Conservation (phyloP, 805 yeast species). For the Candida sakaeoensis region DNA sequence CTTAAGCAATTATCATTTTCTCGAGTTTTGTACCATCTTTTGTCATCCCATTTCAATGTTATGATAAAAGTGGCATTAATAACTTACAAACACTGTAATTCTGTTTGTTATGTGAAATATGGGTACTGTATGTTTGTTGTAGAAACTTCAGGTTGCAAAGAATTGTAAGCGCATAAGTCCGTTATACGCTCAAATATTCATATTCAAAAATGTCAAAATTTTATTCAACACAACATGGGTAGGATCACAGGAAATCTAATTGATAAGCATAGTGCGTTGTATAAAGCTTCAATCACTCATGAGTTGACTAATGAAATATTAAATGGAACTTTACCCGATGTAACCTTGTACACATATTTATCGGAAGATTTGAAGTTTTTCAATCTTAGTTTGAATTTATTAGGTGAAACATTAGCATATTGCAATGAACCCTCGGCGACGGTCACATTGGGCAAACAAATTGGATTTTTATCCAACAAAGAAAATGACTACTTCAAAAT, state of each 20-base stretch:
- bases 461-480: constrained; percentile 46
- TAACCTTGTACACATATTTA: constrained; percentile 41
- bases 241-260: constrained; percentile 13
- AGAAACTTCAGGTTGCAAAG: not conserved
- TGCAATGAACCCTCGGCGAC: constrained; percentile 39
- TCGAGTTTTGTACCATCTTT: too few species aligned
- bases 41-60: too few species aligned
- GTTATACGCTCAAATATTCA: not conserved
- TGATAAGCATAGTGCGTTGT: constrained; percentile 13
- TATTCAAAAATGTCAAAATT: not conserved
- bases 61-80: too few species aligned
- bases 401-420: constrained; percentile 41
- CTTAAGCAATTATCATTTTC: too few species aligned
- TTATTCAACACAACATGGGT: not conserved
- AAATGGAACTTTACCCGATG: constrained; percentile 41
- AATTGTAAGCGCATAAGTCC: constrained; percentile 4
- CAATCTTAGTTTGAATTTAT: constrained; percentile 37
- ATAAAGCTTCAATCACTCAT: constrained; percentile 33
- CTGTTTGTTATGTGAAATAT: too few species aligned
- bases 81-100: too few species aligned
- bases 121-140: too few species aligned
- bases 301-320: constrained; percentile 44
- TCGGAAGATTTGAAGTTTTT: constrained; percentile 49
- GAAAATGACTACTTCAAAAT: constrained; percentile 46
- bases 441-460: constrained; percentile 44